A percentile compares a stretch with the other conserved stretches of the same genome.
Evolutionary conservation across 352 stramenopile genomes (phyloP).

Genomic region (Phytophthora colocasiae): DNA sequence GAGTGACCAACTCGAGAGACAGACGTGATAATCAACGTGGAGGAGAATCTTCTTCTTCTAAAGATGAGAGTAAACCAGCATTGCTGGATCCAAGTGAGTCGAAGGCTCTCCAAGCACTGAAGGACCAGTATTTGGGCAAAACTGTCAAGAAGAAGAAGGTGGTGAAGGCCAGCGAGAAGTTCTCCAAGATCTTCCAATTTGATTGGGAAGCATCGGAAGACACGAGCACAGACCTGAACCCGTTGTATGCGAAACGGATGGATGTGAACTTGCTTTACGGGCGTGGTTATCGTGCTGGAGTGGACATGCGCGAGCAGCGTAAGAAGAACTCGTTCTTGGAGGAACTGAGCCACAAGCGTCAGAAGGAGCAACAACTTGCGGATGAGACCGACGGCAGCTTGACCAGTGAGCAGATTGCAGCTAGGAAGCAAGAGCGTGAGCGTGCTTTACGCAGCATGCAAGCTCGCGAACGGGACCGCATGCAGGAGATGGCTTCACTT

Average conservation of each 20-base stretch:
- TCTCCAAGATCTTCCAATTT: constrained; percentile 94
- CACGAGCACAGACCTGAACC: constrained; percentile 92
- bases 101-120: constrained; percentile 83
- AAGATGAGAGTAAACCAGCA: constrained; percentile 23
- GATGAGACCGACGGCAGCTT: constrained; percentile 73
- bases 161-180: constrained; percentile 94
- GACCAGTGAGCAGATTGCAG: constrained; percentile 64
- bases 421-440: constrained; percentile 75
- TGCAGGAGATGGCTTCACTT: constrained; percentile 70
- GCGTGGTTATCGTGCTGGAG: constrained; percentile 92
- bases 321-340: constrained; percentile 92
- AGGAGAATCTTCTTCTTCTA: constrained; percentile 14
- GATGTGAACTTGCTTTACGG: constrained; percentile 93
- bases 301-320: constrained; percentile 94
- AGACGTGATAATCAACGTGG: constrained; percentile 12
- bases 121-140: constrained; percentile 92
- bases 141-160: constrained; percentile 89
- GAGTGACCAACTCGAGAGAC: constrained; percentile 8
- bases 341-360: constrained; percentile 87
- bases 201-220: constrained; percentile 94
- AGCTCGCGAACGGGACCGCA: constrained; percentile 58
- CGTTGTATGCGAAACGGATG: constrained; percentile 89
- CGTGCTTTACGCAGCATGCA: constrained; percentile 78
- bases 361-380: constrained; percentile 76
- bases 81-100: constrained; percentile 58